Conservation (phyloP, 1,284 basidiomycete genomes). For the Puccinia novopanici region DNA sequence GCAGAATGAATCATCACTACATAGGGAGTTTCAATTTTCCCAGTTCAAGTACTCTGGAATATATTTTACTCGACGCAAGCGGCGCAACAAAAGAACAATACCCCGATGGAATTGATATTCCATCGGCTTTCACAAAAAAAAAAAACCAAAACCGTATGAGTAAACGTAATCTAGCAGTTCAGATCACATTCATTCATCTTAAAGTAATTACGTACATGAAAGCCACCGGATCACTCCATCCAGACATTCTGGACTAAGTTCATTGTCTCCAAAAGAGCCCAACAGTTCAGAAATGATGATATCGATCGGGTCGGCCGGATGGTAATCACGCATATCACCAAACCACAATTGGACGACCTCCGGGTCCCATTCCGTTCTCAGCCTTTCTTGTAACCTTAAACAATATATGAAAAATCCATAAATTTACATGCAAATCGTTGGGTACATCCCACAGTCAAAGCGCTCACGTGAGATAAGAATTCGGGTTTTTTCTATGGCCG, state of each 20-base stretch:
- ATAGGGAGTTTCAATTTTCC: constrained; percentile 78
- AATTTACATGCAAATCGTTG: not conserved
- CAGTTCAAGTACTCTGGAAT: constrained; percentile 69
- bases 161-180: constrained; percentile 7
- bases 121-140: constrained; percentile 66
- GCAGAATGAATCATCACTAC: constrained; percentile 96
- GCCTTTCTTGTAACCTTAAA: constrained; percentile 74
- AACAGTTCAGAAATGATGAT: constrained; percentile 93
- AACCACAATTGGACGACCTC: constrained; percentile 73
- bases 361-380: constrained; percentile 77
- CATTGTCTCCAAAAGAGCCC: constrained; percentile 97
- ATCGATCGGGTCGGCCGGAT: constrained; percentile 75
- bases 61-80: constrained; percentile 85
- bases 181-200: not conserved
- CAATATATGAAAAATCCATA: not conserved
- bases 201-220: constrained; percentile 67
- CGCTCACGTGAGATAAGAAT: constrained; percentile 85
- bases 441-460: not conserved
- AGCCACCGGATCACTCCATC: constrained; percentile 91
- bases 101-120: constrained; percentile 92
- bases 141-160: constrained; percentile 12
- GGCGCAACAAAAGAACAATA: constrained; percentile 95
- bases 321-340: constrained; percentile 87
- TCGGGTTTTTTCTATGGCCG: constrained; percentile 93
- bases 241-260: constrained; percentile 93